These are phyloP conservation scores for Stephania yunnanensis DNA, from an alignment of 164 flowering plant genomes.

Conservation along the genomic window DNA sequence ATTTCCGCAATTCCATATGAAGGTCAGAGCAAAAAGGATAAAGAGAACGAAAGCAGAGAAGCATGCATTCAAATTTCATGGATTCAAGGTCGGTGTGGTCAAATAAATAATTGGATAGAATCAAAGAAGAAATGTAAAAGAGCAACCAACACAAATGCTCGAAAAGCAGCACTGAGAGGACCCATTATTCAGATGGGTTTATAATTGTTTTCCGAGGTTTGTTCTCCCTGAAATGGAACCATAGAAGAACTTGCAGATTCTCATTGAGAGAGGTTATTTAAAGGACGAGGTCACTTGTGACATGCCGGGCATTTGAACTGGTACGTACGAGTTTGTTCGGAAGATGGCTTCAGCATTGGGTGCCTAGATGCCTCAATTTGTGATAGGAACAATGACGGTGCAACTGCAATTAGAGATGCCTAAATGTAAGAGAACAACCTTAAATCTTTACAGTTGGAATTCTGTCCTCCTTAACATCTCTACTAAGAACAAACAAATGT, in stretches of 20 bases:
- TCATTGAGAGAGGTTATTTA: neutral
- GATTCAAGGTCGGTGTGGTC: neutral
- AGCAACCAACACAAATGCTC: neutral
- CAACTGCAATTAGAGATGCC: conserved; percentile 4
- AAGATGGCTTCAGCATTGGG: neutral
- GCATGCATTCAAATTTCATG: neutral
- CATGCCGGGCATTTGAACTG: neutral
- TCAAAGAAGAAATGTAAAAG: neutral
- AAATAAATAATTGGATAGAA: neutral
- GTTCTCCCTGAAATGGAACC: neutral
- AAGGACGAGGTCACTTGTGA: neutral
- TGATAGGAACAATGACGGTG: neutral
- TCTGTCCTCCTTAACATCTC: neutral
- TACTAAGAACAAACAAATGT: too few relatives aligned
- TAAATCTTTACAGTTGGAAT: neutral
- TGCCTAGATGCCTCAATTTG: neutral
- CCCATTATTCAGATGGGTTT: neutral
- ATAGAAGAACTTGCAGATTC: neutral
- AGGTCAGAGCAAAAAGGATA: neutral
- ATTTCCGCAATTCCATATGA: neutral
- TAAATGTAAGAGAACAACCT: neutral
- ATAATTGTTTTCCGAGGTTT: neutral
- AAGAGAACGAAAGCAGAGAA: neutral
- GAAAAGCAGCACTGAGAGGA: neutral
- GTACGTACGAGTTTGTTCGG: neutral